Base-by-base conservation (phyloP, 2,329 filamentous ascomycete species). In the Mycosphaerella arachidis region DNA sequence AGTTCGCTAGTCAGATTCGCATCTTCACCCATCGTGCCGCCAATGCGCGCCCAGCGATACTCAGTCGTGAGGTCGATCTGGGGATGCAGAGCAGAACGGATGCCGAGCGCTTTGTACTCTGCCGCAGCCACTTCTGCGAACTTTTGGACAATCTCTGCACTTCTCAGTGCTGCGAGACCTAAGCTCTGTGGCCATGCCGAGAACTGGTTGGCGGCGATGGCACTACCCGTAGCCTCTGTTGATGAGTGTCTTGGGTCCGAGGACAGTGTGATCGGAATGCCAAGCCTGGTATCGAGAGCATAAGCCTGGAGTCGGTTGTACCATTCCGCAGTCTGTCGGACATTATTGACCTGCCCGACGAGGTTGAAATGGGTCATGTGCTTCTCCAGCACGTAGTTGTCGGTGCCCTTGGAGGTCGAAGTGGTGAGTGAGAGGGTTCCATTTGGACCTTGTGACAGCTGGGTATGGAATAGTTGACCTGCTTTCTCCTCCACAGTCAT, bases 51-150 rank as follows among this genome's bases (percentile, higher is more conserved):
- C 81, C 81, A 83, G 0, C 81, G 72, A 3, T 79, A 79, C 60
- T 83, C 81, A 0, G 81, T 83, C 0, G 79, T 69, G 0, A 83
- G 68, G 61, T 83, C 80, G 6, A 82, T 75, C 58, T 82, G 80
- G 0, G 81, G 81, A 53, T 82, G 80, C 0, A 83, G 70, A 1
- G 80, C 75, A 2, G 74, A 71, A 6, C 79, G 75, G 8, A 83
- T 71, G 1, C 81, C 76, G 20, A 77, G 68, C 1, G 73, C 74
- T 48, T 71, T 59, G 60, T 77, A 78, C 63, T 84, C 81, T 63
- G 81, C 75, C 5, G 80, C 74, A 0, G 77, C 80, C 20, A 82
- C 73, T 35, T 82, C 76, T 7, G 77, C 80, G 55, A 83, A 83
- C 16, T 69, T 72, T 52, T 76, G 67, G 1, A 81, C 78, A 0